Evolutionary conservation across 768 basidiomycete genomes (phyloP).

Genomic region (Kwoniella europaea): DNA sequence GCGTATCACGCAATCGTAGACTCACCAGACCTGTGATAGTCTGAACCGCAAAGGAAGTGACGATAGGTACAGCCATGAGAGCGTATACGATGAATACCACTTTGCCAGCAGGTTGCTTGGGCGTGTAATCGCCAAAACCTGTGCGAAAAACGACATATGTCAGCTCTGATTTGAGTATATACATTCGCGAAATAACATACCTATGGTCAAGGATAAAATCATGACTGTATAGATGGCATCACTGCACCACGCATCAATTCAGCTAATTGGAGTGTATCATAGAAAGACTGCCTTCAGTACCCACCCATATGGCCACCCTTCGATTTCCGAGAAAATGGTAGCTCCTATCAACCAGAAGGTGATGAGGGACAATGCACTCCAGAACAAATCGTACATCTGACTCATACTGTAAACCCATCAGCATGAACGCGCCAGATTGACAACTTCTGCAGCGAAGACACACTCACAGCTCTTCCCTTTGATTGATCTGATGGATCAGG

Average conservation of each 20-base stretch:
- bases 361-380: slow-evolving; percentile 46
- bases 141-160: slow-evolving; percentile 9
- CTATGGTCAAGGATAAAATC: slow-evolving; percentile 43
- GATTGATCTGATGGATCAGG: slow-evolving; percentile 53
- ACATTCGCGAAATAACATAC: slow-evolving; percentile 13
- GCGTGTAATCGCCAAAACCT: slow-evolving; percentile 57
- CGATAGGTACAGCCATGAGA: slow-evolving; percentile 57
- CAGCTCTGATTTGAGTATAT: background rate
- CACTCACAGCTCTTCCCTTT: slow-evolving; percentile 52
- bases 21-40: slow-evolving; percentile 51
- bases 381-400: slow-evolving; percentile 52
- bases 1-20: background rate
- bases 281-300: background rate
- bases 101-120: slow-evolving; percentile 43
- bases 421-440: background rate
- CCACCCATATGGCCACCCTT: slow-evolving; percentile 56
- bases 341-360: slow-evolving; percentile 58
- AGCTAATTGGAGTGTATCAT: too few species aligned
- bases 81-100: slow-evolving; percentile 57
- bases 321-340: slow-evolving; percentile 53
- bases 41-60: slow-evolving; percentile 57
- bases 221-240: slow-evolving; percentile 53
- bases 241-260: slow-evolving; percentile 10
- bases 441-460: background rate
- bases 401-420: slow-evolving; percentile 33